Evolutionary conservation across 164 flowering plant species (phyloP).

Genomic region (Vitis rotundifolia): DNA sequence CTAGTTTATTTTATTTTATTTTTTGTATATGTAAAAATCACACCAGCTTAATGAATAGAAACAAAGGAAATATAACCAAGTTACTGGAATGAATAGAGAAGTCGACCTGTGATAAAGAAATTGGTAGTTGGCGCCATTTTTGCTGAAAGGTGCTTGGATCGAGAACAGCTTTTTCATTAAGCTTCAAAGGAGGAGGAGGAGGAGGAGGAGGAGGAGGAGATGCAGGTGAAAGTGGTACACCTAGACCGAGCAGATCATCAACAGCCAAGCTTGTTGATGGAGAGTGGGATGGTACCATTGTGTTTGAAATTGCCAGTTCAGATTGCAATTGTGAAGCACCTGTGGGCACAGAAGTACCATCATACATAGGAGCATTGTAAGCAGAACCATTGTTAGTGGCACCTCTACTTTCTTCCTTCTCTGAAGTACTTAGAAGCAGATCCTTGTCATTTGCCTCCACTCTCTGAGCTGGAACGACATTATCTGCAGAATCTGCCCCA

Average conservation of each 20-base stretch:
- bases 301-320: slow-evolving; percentile 40
- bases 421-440: slow-evolving; percentile 73
- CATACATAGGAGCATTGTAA: slow-evolving; percentile 68
- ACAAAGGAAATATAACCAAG: neutral
- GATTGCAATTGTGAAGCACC: slow-evolving; percentile 33
- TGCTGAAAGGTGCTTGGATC: slow-evolving; percentile 89
- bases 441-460: slow-evolving; percentile 93
- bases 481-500: slow-evolving; percentile 54
- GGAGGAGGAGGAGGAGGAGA: slow-evolving; percentile 45
- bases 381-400: slow-evolving; percentile 65
- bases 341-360: slow-evolving; percentile 36
- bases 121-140: slow-evolving; percentile 90
- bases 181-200: slow-evolving; percentile 65
- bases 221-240: slow-evolving; percentile 31
- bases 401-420: slow-evolving; percentile 73
- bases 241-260: slow-evolving; percentile 77
- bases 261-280: slow-evolving; percentile 52
- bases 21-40: neutral
- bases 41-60: neutral
- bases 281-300: slow-evolving; percentile 29
- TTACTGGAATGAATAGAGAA: neutral
- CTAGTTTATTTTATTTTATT: neutral
- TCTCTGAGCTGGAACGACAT: slow-evolving; percentile 49
- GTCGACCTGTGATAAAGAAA: slow-evolving; percentile 71
- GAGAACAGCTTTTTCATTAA: slow-evolving; percentile 71